Conservation (phyloP, 1,284 basidiomycete species). For the Vanrija sp. region DNA sequence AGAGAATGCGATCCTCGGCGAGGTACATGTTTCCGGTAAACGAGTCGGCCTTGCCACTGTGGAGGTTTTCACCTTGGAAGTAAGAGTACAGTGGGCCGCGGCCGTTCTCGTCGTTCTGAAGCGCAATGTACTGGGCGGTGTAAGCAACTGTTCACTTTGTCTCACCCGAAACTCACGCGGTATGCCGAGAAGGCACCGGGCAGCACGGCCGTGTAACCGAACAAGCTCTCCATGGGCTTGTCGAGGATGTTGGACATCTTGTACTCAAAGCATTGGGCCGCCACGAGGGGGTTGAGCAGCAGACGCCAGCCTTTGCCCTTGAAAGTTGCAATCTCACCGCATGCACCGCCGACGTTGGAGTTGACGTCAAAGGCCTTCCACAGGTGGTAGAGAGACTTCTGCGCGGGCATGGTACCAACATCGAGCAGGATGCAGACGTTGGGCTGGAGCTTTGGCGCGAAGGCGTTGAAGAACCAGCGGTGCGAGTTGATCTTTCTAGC, state of each 20-base stretch:
- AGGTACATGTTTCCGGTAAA: conserved; percentile 69
- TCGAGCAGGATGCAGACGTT: conserved; percentile 61
- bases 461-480: conserved; percentile 93
- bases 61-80: conserved; percentile 92
- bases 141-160: conserved; percentile 14
- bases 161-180: conserved; percentile 30
- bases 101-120: conserved; percentile 77
- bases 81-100: conserved; percentile 88
- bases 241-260: conserved; percentile 85
- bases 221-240: conserved; percentile 88
- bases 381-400: conserved; percentile 75
- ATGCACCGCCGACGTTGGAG: conserved; percentile 88
- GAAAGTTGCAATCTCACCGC: conserved; percentile 89
- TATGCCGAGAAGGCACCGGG: conserved; percentile 96
- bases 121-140: conserved; percentile 44
- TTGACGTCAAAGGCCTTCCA: conserved; percentile 95
- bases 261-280: conserved; percentile 92
- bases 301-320: conserved; percentile 82
- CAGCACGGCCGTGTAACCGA: conserved; percentile 75
- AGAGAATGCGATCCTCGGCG: conserved; percentile 74
- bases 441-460: conserved; percentile 59
- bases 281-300: conserved; percentile 81
- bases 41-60: conserved; percentile 87
- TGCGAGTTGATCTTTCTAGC: conserved; percentile 92
- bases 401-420: conserved; percentile 83